Percentiles rank a stretch among this genome's conserved stretches.
These are phyloP conservation scores for Gypsophila paniculata DNA, from an alignment of 179 eudicot species.

Conservation along the genomic window DNA sequence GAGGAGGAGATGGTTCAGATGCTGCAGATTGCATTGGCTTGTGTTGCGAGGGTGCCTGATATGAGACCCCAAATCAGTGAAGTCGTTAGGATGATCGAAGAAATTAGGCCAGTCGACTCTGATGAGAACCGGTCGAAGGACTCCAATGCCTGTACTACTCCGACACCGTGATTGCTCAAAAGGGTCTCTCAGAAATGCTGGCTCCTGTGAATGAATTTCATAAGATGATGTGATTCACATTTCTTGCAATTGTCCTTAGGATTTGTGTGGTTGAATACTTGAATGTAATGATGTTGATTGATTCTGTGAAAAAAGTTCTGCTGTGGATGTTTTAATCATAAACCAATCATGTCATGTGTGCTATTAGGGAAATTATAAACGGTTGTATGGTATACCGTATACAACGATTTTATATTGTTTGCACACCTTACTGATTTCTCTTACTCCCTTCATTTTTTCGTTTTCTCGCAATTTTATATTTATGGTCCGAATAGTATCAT, in stretches of 20 bases:
- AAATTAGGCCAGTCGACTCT: constrained; percentile 45
- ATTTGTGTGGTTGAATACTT: constrained; percentile 1
- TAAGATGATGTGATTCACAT: constrained; percentile 13
- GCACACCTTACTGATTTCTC: too few species aligned
- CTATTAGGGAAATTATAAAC: too few species aligned
- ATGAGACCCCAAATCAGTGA: constrained; percentile 62
- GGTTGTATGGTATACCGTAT: too few species aligned
- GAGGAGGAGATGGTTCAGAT: constrained; percentile 93
- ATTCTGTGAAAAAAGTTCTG: not conserved
- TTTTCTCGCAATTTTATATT: too few species aligned
- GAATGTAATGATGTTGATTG: constrained; percentile 7
- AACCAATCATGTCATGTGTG: constrained; percentile 20
- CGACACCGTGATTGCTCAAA: constrained; percentile 28
- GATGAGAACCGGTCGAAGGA: constrained; percentile 61
- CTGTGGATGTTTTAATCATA: not conserved
- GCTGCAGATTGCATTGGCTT: constrained; percentile 81
- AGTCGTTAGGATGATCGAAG: constrained; percentile 65
- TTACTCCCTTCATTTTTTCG: too few species aligned
- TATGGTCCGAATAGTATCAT: too few species aligned
- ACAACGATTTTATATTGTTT: too few species aligned
- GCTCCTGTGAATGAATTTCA: not conserved
- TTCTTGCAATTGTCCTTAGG: constrained; percentile 11
- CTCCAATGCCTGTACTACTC: constrained; percentile 50
- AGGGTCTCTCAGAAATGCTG: not conserved
- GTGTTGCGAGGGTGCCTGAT: constrained; percentile 62